Base-by-base conservation (phyloP, 192 early-diverging fungal species). In the Coemansia sp. region DNA sequence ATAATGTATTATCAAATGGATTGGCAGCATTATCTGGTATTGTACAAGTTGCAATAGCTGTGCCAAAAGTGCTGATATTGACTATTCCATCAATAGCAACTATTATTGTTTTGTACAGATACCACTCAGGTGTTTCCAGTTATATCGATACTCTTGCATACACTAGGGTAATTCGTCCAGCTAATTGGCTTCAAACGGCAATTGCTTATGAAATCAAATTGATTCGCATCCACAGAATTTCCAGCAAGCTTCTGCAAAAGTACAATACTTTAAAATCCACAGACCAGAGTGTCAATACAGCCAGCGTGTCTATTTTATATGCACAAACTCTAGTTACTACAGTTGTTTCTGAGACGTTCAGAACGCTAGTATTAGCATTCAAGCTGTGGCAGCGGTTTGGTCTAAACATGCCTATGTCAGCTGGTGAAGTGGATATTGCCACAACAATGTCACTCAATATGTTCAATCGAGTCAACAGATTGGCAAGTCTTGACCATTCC, bases 381-480 rank as follows among this genome's bases (percentile, higher is more conserved):
- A 59, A 58, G 20, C 23, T 70, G 6, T 59, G 56, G 60, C 37
- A 50, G 17, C 56, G 37, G 1, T 15, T 48, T 10, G 40, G 51
- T 25, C 7, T 23, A 17, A 11, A 31, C 1, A 44, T 24, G 5
- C 14, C 38, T 15, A 18, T 59, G 5, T 59, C 61, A 0, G 42
- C 67, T 1, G 61, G 67, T 11, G 47, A 70, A 21, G 21, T 70
- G 15, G 67, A 70, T 21, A 48, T 48, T 4, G 25, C 23, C n/a
- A 59, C 25, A 10, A 51, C 56, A 3, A 23, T 57, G 6, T 26
- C 28, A 26, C 11, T 60, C 17, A n/a, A 20, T 17, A 23, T 70
- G 36, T 49, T 55, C 28, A 4, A 26, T 18, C 48, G 34, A 14
- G 3, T 50, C 3, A 24, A n/a, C 5, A 0, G 6, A 4, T 25